Evolutionary conservation across 257 asterid species (phyloP), one percentile per base, ranked within the genome.

Genomic region (Avicennia marina): DNA sequence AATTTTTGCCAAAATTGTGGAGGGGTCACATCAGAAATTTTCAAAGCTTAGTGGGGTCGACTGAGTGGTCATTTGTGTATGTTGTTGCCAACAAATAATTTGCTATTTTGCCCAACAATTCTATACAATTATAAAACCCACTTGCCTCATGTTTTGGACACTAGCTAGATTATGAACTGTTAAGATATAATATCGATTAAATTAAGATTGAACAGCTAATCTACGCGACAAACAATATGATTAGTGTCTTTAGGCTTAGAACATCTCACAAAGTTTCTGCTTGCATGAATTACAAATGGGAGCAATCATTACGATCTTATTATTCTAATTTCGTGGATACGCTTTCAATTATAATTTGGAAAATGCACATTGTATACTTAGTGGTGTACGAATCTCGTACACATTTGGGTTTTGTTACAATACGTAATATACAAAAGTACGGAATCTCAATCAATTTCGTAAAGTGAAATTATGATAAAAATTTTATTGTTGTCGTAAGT

Each of bases 211-310:
- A 26, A 44, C 43, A 45, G 20, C 32, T 45, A 47, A 62, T 20
- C 24, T 49, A 39, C 58, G 64, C 56, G 45, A 62, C 46, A 63
- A 56, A 40, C 40, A 49, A 57, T 44, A 74, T 69, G 67, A 74
- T 74, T 61, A 65, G 53, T 71, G 74, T 72, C 59, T 58, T 73
- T 73, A 73, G 62, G 72, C 41, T 71, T 76, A 51, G 71, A 72
- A 68, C 72, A 29, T 8, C 4, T 65, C 73, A 13, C 24, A 26
- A 71, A 63, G 46, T 49, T 16, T 54, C 11, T 69, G 70, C 73
- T 64, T 69, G 79, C 69, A 73, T 73, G 75, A 55, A 68, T 49
- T 48, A 64, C 70, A 60, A 64, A 69, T 74, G 75, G 75, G 70
- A 26, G 42, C 61, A 65, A 74, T 69, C 63, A 69, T 74, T 54